These are phyloP conservation scores for Hypoxylon fuscum DNA, from an alignment of 495 filamentous ascomycete species.

Conservation along the genomic window DNA sequence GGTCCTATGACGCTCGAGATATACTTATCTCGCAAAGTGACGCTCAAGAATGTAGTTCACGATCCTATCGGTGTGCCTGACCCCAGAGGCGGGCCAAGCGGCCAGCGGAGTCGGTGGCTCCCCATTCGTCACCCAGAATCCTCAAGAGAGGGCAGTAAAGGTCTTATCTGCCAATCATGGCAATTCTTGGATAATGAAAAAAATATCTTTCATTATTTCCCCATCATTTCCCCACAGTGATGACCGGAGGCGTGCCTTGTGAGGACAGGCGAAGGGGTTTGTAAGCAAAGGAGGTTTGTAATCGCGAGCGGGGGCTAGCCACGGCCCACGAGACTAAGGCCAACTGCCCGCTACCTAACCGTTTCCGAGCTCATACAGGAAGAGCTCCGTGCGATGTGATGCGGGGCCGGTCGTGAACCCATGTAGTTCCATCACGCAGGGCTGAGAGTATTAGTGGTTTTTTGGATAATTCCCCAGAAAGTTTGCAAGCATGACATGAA, in stretches of 20 bases:
- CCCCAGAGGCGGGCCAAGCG: neutral
- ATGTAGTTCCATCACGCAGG: no score
- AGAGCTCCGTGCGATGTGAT: neutral
- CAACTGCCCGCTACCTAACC: neutral
- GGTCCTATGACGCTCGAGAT: constrained; percentile 17
- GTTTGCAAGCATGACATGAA: no score
- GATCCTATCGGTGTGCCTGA: constrained; percentile 34
- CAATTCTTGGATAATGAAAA: constrained; percentile 15
- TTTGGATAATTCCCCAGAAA: no score
- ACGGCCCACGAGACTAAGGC: neutral
- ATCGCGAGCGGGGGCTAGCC: constrained; percentile 7
- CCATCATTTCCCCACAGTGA: constrained; percentile 27
- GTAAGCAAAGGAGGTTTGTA: neutral
- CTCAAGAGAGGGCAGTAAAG: neutral
- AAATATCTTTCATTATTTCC: constrained; percentile 13
- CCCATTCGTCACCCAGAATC: constrained; percentile 12
- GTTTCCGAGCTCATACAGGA: constrained; percentile 1
- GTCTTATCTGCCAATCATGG: constrained; percentile 37
- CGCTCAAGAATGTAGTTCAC: constrained; percentile 30
- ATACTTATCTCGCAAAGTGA: constrained; percentile 21
- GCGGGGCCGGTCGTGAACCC: neutral
- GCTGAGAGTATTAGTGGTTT: no score
- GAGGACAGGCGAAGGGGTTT: neutral
- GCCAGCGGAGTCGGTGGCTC: constrained; percentile 8
- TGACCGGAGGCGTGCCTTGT: constrained; percentile 14